Percentiles rank a stretch among this genome's conserved stretches.
Conservation (phyloP, 257 asterid genomes). For the Fraxinus anomala region DNA sequence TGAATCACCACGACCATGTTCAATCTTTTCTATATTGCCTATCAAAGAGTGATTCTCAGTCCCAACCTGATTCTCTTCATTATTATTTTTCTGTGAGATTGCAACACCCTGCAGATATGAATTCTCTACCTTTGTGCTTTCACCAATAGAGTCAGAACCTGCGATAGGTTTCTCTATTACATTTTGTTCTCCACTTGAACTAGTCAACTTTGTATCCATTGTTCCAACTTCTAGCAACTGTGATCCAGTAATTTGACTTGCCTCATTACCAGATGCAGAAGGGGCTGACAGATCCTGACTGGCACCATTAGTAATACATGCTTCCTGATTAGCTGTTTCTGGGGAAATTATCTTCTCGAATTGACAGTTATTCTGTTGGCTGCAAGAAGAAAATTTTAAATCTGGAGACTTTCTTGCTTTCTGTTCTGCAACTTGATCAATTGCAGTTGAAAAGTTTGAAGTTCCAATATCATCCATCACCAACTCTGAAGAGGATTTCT, state of each 20-base stretch:
- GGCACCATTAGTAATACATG: slow-evolving; percentile 31
- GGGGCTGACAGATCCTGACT: slow-evolving; percentile 32
- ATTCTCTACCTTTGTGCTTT: slow-evolving; percentile 29
- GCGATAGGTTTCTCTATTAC: slow-evolving; percentile 23
- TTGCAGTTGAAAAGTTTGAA: slow-evolving; percentile 33
- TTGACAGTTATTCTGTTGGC: slow-evolving; percentile 38
- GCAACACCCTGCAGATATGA: slow-evolving; percentile 36
- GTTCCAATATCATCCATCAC: slow-evolving; percentile 34
- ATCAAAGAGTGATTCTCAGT: slow-evolving; percentile 30
- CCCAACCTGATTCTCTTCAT: slow-evolving; percentile 31
- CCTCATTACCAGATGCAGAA: slow-evolving; percentile 32
- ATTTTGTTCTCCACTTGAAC: slow-evolving; percentile 39
- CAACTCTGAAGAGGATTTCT: slow-evolving; percentile 38
- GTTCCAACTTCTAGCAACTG: slow-evolving; percentile 40
- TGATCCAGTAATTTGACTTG: slow-evolving; percentile 37
- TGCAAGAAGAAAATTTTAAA: slow-evolving; percentile 35
- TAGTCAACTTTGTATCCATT: slow-evolving; percentile 23
- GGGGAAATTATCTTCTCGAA: slow-evolving; percentile 39
- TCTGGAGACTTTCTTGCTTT: slow-evolving; percentile 27
- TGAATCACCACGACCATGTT: slow-evolving; percentile 33
- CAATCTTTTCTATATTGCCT: slow-evolving; percentile 36
- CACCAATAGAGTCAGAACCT: slow-evolving; percentile 35
- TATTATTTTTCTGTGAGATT: slow-evolving; percentile 34
- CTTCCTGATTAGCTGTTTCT: slow-evolving; percentile 41
- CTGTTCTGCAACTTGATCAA: slow-evolving; percentile 40